Base-by-base conservation (phyloP, 2,329 filamentous ascomycete genomes). In the Scytalidium sp. region DNA sequence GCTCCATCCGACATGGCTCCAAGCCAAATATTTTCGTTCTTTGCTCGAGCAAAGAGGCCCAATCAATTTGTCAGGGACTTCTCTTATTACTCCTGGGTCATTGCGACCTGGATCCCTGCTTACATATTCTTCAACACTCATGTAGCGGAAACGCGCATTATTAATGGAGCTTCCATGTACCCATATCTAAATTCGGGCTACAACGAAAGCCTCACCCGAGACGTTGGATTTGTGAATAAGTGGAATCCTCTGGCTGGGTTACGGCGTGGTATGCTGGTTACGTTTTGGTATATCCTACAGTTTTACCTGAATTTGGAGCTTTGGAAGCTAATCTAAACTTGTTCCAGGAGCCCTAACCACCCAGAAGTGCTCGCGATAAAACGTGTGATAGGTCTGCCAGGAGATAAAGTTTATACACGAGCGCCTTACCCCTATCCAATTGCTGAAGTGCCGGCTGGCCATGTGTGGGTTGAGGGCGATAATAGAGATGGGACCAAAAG, bases 381-480 rank as follows among this genome's bases (percentile, higher is more conserved):
- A 73, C 79, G 94, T 39, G 79, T 99, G 10, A 76, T 97, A 21
- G 94, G 81, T 0, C 63, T 97, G 3, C 85, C 87, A 46, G 91
- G 92, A 9, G 93, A 97, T 64, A 74, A 81, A 1, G 82, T 97
- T 23, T 76, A 73, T 49, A 87, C 88, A 39, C 76, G 80, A 50
- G 67, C 74, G 47, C 84, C 83, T 17, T 87, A 83, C 63, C 76
- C 81, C 8, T 66, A 75, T 15, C 59, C 71, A 1, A 75, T 68
- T 8, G 73, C 88, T 42, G 77, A 79, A 54, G 81, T 99, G 19
- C 93, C 92, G 4, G 78, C 78, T 54, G 90, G 90, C 17, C 92
- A 97, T 72, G 78, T 97, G 22, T 99, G 94, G 94, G 83, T 99
- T 1, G 93, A 97, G 66, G 94, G 94, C 1, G 94, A 99, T 11